phyloP scores from a whole-genome alignment of 768 basidiomycete species.

The Termitomyces titanicus region DNA sequence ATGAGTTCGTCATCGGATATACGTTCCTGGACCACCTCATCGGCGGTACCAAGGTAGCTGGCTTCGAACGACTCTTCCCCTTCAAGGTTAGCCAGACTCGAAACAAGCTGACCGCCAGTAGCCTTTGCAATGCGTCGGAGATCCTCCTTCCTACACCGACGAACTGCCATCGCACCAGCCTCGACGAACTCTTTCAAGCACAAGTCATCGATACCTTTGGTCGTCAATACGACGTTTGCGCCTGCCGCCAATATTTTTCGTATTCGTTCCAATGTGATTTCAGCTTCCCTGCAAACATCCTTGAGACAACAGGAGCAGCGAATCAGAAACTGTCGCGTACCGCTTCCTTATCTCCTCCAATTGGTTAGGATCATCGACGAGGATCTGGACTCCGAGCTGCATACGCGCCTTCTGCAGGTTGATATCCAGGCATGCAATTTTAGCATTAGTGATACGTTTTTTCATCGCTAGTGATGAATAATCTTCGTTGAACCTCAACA shows the following conservation, averaged over 20 bases:
- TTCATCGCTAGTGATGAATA: slow-evolving; percentile 77
- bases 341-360: slow-evolving; percentile 94
- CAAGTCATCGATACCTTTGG: slow-evolving; percentile 97
- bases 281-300: slow-evolving; percentile 68
- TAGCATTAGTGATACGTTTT: slow-evolving; percentile 86
- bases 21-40: slow-evolving; percentile 95
- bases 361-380: slow-evolving; percentile 95
- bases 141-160: slow-evolving; percentile 97
- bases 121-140: slow-evolving; percentile 95
- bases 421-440: slow-evolving; percentile 98
- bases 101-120: slow-evolving; percentile 90
- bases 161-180: slow-evolving; percentile 97
- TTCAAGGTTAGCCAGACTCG: slow-evolving; percentile 92
- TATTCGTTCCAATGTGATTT: slow-evolving; percentile 93
- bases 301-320: not conserved
- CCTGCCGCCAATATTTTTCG: slow-evolving; percentile 94
- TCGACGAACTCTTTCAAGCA: slow-evolving; percentile 99
- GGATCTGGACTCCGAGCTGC: slow-evolving; percentile 96
- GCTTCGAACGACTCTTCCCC: slow-evolving; percentile 98
- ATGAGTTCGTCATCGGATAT: slow-evolving; percentile 99
- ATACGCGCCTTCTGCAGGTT: slow-evolving; percentile 95
- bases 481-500: not conserved
- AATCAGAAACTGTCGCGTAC: slow-evolving; percentile 36
- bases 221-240: slow-evolving; percentile 95
- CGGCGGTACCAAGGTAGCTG: slow-evolving; percentile 84